These are phyloP conservation scores for Aethionema arabicum DNA, from an alignment of 345 rosid genomes.

Conservation along the genomic window DNA sequence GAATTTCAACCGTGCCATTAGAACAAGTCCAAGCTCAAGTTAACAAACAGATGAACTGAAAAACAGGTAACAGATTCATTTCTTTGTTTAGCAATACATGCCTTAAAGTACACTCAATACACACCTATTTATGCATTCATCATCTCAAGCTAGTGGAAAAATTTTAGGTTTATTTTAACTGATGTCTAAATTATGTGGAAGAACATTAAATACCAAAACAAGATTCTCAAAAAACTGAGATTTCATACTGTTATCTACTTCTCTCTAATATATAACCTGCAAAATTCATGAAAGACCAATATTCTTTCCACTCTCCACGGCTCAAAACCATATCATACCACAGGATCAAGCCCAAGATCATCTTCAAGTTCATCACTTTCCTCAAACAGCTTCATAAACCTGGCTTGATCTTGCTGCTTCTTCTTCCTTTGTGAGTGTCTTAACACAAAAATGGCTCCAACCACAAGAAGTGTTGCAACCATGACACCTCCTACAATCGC, in stretches of 20 bases:
- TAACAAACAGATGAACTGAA: not conserved
- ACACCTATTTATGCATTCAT: not conserved
- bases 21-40: conserved; percentile 35
- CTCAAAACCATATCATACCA: conserved; percentile 18
- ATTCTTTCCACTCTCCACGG: not conserved
- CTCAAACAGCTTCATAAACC: conserved; percentile 83
- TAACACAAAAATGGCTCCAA: conserved; percentile 44
- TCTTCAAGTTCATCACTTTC: conserved; percentile 91
- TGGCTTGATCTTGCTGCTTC: conserved; percentile 87
- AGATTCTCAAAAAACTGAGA: not conserved
- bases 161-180: not conserved
- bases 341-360: conserved; percentile 70
- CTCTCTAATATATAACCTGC: not conserved
- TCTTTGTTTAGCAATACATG: conserved; percentile 14
- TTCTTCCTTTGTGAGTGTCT: conserved; percentile 68
- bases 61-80: conserved; percentile 16
- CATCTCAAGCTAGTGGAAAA: not conserved
- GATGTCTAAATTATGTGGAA: conserved; percentile 1
- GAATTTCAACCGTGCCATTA: conserved; percentile 48
- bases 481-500: conserved; percentile 42
- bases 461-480: conserved; percentile 44
- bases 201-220: conserved; percentile 5
- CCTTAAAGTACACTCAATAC: not conserved
- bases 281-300: conserved; percentile 20
- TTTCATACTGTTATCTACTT: no score